These are phyloP conservation scores for Trichopus zeylanicus DNA, from an alignment of 116 monocot genomes.

Conservation along the genomic window DNA sequence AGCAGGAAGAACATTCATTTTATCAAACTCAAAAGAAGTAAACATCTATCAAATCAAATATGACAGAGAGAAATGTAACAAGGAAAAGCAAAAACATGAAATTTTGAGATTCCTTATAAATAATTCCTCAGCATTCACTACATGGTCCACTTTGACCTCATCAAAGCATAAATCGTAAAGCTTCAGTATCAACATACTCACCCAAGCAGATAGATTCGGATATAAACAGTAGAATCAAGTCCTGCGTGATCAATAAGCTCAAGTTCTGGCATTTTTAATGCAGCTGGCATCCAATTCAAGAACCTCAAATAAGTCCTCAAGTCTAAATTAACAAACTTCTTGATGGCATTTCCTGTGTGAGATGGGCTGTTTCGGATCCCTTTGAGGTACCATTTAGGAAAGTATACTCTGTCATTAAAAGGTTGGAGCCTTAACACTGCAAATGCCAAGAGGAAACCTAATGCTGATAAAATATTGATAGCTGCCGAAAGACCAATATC, in stretches of 20 bases:
- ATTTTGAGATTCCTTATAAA: too few relatives aligned
- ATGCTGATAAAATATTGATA: conserved; percentile 73
- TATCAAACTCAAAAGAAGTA: conserved; percentile 5
- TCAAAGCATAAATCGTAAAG: too few relatives aligned
- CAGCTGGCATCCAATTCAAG: conserved; percentile 92
- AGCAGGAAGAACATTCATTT: background rate
- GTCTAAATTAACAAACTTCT: conserved; percentile 67
- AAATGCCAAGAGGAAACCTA: conserved; percentile 70
- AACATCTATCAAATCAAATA: background rate
- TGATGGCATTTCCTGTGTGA: conserved; percentile 36
- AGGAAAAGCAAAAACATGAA: too few relatives aligned
- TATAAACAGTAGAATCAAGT: conserved; percentile 77
- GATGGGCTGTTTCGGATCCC: conserved; percentile 75
- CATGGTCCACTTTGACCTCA: too few relatives aligned
- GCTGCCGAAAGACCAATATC: conserved; percentile 69
- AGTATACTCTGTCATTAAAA: conserved; percentile 82
- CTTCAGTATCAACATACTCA: conserved; percentile 15
- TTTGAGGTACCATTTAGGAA: conserved; percentile 92
- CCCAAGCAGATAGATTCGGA: conserved; percentile 90
- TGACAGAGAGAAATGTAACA: background rate
- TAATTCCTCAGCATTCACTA: too few relatives aligned
- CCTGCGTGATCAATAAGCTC: conserved; percentile 88
- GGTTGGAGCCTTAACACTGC: conserved; percentile 79
- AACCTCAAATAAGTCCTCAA: conserved; percentile 59
- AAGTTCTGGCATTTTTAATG: conserved; percentile 80